phyloP scores from a whole-genome alignment of 306 rosid genomes.

The Lathyrus aphaca region DNA sequence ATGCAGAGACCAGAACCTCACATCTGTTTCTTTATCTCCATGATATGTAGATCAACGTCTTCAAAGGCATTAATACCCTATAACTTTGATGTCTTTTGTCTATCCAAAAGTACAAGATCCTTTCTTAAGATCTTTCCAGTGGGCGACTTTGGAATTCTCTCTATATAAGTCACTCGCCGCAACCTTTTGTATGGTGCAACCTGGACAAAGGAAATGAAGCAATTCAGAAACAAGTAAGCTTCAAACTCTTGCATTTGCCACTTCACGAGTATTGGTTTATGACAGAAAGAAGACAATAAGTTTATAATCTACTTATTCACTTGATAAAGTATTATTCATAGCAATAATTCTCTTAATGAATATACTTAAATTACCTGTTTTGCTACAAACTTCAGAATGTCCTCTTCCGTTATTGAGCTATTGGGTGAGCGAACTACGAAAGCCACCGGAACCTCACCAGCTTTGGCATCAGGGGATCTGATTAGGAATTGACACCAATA shows the following conservation, averaged over 20 bases:
- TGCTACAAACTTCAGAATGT: conserved; percentile 46
- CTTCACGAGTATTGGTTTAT: background rate
- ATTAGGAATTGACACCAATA: conserved; percentile 20
- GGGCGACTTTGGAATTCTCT: conserved; percentile 49
- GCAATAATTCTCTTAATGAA: no score
- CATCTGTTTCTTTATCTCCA: no score
- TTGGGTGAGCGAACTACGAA: conserved; percentile 50
- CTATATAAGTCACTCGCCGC: conserved; percentile 46
- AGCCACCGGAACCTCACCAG: conserved; percentile 65
- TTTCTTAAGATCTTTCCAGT: conserved; percentile 55
- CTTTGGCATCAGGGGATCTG: conserved; percentile 56
- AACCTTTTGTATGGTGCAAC: conserved; percentile 64
- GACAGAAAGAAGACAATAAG: no score
- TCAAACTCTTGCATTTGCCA: background rate
- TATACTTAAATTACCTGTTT: conserved; percentile 35
- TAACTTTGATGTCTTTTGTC: conserved; percentile 27
- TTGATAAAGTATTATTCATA: no score
- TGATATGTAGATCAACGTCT: background rate
- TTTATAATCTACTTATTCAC: no score
- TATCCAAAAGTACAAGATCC: conserved; percentile 43
- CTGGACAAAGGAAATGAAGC: conserved; percentile 32
- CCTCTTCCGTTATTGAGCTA: conserved; percentile 43
- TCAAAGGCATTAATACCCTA: background rate
- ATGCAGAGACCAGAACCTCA: no score
- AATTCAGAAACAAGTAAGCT: background rate